Evolutionary conservation across 495 filamentous ascomycete genomes (phyloP), one percentile per base, ranked within the genome.

Genomic region (Arthonia radiata): DNA sequence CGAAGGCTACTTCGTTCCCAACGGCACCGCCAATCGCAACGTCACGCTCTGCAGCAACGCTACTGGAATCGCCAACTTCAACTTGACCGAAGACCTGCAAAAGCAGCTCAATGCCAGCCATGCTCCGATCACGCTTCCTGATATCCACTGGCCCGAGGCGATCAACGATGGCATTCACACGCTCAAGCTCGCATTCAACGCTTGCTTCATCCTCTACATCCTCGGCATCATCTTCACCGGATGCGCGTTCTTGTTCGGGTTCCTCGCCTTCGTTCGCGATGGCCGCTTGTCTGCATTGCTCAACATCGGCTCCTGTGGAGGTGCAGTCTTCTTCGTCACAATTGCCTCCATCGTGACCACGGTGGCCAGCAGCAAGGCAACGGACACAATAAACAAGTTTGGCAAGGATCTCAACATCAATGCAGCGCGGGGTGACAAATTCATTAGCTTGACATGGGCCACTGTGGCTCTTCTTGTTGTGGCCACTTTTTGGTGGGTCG

Each of bases 301-400:
- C 27, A 53, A 61, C 36, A 31, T 54, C 25, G 42, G 9, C 0
- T 16, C 13, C 18, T 18, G 15, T 22, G 5, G 1, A n/a, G n/a
- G 56, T 25, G 53, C 54, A 5, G 54, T 58, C 23, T 25, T 61
- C 10, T 49, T 44, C 22, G 37, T 64, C 13, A 53, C 45, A 8
- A 44, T 81, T n/a, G 60, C 70, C 0, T 76, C 71, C 34, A 56
- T 63, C 2, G 62, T 71, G 17, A 55, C 69, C 11, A 73, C 59
- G 0, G 57, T 64, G 7, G 52, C 76, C 26, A 46, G 59, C 2
- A 53, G 59, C 9, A 59, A 70, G 27, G 52, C 67, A 17, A 42
- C 56, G 2, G 50, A 64, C 24, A 50, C 65, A 30, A 46, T 71
- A 37, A 65, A 67, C 40, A 48, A 56, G 25, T 57, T 65, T 29